A percentile compares a stretch with the other conserved stretches of the same genome.
Conservation (phyloP, 2,329 filamentous ascomycete species). For the Albophoma yamanashiensis region DNA sequence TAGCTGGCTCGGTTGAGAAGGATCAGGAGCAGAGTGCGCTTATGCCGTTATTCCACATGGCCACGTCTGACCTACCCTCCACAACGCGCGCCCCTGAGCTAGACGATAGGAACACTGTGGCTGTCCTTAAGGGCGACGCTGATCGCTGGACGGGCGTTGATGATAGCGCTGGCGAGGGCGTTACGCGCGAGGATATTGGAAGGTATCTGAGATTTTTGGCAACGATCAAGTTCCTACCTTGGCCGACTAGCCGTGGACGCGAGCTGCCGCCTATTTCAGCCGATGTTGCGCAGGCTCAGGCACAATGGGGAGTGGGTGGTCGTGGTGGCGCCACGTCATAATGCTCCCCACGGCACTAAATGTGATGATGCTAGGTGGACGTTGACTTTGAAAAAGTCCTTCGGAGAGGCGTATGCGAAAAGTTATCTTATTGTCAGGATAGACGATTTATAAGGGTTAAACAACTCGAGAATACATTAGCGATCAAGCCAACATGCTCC, state of each 20-base stretch:
- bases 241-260: constrained; percentile 6
- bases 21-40: background rate
- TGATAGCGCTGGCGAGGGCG: constrained; percentile 17
- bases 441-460: no score
- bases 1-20: background rate
- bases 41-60: background rate
- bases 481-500: no score
- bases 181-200: constrained; percentile 14
- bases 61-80: background rate
- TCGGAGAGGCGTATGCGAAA: no score
- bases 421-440: no score
- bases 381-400: no score
- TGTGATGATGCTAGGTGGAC: no score
- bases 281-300: background rate
- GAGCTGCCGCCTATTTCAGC: background rate
- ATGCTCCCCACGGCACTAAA: no score
- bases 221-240: constrained; percentile 17
- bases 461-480: no score
- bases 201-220: constrained; percentile 16
- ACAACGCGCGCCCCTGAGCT: background rate
- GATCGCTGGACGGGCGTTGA: background rate
- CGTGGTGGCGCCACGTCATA: no score
- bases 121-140: background rate
- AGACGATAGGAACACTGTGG: background rate
- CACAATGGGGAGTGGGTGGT: background rate